Evolutionary conservation across 2,329 filamentous ascomycete species (phyloP), one percentile per base, ranked within the genome.

Genomic region (Apiospora aurea): DNA sequence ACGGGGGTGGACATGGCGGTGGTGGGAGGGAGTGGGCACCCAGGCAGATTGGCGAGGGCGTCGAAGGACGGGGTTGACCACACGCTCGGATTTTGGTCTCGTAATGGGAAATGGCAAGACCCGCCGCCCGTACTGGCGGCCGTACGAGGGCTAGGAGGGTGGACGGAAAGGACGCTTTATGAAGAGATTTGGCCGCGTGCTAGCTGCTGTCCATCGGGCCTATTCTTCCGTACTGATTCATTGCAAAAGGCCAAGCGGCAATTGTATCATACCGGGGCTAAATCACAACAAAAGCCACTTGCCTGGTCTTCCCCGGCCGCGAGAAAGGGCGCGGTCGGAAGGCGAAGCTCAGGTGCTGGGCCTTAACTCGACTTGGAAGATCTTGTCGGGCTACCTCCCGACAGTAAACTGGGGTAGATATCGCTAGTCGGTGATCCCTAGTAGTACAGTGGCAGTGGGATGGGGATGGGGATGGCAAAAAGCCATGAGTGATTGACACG

Each of bases 1-100:
- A 68, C 46, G 41, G 66, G 66, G 41, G 66, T 41, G 41, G 66
- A 68, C 66, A 68, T 68, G 66, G 34, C n/a, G 57, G 18, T 13
- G 11, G 29, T 38, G 29, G 51, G 13, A 21, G 29, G 11, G 29
- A 34, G 53, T 61, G 53, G 53, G 29, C 53, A 61, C 29, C 51
- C 29, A 38, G 29, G 16, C 53, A 34, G 53, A 38, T 61, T 38
- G 53, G 11, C 53, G 29, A 34, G 29, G 16, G 16, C 18, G 53
- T 57, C 26, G 10, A 21, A 29, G 24, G 24, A 53, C 51, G 44
- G 44, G 44, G 44, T 46, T 46, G 18, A 46, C 44, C 44, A 49
- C 46, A 10, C 46, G 13, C 14, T 29, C 51, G 29, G 57, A 18
- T 41, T 64, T 64, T 41, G 34, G 6, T 64, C 34, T 64, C 57